Base-by-base conservation (phyloP, 73 alveolate genomes). In the Blepharisma stoltei region DNA sequence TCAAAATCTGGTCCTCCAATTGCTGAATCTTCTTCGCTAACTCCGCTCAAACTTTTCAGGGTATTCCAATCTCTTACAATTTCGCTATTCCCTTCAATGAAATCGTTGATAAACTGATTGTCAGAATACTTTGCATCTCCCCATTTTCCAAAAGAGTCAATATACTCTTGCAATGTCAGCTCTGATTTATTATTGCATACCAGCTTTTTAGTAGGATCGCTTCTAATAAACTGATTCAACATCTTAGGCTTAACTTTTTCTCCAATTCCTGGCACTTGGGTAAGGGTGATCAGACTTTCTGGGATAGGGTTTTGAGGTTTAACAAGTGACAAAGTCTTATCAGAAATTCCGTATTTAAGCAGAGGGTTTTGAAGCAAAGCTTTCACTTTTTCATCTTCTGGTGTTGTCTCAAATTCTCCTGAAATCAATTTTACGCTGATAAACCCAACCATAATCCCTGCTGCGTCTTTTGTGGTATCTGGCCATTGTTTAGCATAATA, bases 11-110 rank as follows among this genome's bases (percentile, higher is more conserved):
- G 0, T 20, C 47, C 47, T 18, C 73, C 73, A 25, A 60, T 2
- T 60, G 23, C 73, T 60, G n/a, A n/a, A n/a, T n/a, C n/a, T 55
- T 55, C 71, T 21, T 37, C 71, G 25, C 7, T 14, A 20, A 55
- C 43, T 6, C 9, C 46, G 18, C 44, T 37, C 18, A 7, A 7
- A 7, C 71, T 14, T 60, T 60, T 60, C 0, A 60, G 46, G 0
- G 5, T 2, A 1, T 60, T 1, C 73, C 73, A 60, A 20, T n/a
- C 4, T 60, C 5, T 60, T 4, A 2, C 46, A 2, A 60, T 60
- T 1, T 60, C 18, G 6, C 5, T 47, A 60, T 25, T 25, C 5
- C 47, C 73, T 60, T 60, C 73, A 60, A 60, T 25, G 5, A 60
- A 38, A 14, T 60, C 73, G 2, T 60, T n/a, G 14, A 60, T 20